A percentile compares a stretch with the other conserved stretches of the same genome.
These are phyloP conservation scores for Botrytis tulipae DNA, from an alignment of 2,329 filamentous ascomycete species.

Conservation along the genomic window DNA sequence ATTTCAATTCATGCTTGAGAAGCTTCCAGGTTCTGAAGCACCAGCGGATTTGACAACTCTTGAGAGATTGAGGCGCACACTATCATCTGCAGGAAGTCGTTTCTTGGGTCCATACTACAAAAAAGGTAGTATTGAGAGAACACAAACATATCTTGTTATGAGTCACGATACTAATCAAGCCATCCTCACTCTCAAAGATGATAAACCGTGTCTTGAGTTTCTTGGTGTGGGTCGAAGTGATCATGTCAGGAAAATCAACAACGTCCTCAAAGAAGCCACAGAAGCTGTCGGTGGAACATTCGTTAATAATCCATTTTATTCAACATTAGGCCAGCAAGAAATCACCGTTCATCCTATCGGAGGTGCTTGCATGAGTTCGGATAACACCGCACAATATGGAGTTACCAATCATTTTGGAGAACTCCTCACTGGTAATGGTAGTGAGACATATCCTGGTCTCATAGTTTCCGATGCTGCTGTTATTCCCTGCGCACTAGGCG, in stretches of 20 bases:
- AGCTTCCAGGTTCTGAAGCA: constrained; percentile 48
- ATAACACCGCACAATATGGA: constrained; percentile 56
- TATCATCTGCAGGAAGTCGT: constrained; percentile 52
- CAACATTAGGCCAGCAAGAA: constrained; percentile 54
- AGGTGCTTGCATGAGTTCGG: constrained; percentile 60
- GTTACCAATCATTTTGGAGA: constrained; percentile 62
- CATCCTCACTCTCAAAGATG: constrained; percentile 55
- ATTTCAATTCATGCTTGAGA: constrained; percentile 56
- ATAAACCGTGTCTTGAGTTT: constrained; percentile 59
- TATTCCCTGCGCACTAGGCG: constrained; percentile 60
- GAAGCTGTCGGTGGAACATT: constrained; percentile 58
- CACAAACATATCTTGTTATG: constrained; percentile 59
- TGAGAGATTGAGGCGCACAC: constrained; percentile 46
- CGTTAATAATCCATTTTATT: constrained; percentile 57
- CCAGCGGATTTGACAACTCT: constrained; percentile 43
- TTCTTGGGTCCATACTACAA: constrained; percentile 58
- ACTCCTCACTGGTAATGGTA: constrained; percentile 53
- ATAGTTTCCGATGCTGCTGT: constrained; percentile 61
- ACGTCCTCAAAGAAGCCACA: constrained; percentile 53
- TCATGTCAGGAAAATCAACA: constrained; percentile 53
- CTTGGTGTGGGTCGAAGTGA: constrained; percentile 56
- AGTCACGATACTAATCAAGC: constrained; percentile 51
- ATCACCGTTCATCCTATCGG: constrained; percentile 67
- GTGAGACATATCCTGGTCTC: constrained; percentile 54
- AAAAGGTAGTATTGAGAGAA: constrained; percentile 56